These are phyloP conservation scores for Vigna radiata DNA, from an alignment of 306 rosid genomes.

Conservation along the genomic window DNA sequence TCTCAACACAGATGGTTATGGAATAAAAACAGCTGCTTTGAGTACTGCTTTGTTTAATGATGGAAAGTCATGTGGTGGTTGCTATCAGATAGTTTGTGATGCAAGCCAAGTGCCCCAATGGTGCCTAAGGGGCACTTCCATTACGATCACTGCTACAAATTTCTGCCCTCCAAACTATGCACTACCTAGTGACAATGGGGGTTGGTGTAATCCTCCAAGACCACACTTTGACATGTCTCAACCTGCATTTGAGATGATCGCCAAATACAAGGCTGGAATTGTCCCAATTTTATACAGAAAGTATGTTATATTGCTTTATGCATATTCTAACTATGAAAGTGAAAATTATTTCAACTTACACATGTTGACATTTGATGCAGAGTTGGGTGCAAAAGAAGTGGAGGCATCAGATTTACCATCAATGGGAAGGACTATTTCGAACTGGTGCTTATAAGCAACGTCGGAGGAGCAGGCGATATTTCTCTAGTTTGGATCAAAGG, in stretches of 20 bases:
- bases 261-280: conserved; percentile 67
- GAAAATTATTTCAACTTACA: neutral
- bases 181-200: conserved; percentile 61
- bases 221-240: conserved; percentile 76
- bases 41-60: conserved; percentile 66
- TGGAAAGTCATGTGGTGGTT: conserved; percentile 74
- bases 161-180: conserved; percentile 72
- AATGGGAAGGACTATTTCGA: conserved; percentile 59
- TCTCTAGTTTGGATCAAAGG: conserved; percentile 65
- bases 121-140: conserved; percentile 62
- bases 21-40: conserved; percentile 68
- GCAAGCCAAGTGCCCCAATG: conserved; percentile 55
- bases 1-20: conserved; percentile 61
- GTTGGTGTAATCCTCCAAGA: conserved; percentile 76
- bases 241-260: conserved; percentile 59
- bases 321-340: neutral
- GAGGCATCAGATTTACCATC: conserved; percentile 62
- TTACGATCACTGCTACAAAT: conserved; percentile 75
- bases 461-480: conserved; percentile 61
- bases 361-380: conserved; percentile 44
- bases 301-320: conserved; percentile 40
- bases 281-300: conserved; percentile 55
- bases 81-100: conserved; percentile 68
- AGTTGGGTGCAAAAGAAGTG: conserved; percentile 57
- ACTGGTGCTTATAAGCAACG: conserved; percentile 61